Evolutionary conservation across 1,284 basidiomycete genomes (phyloP).

Genomic region (Trametes pubescens): DNA sequence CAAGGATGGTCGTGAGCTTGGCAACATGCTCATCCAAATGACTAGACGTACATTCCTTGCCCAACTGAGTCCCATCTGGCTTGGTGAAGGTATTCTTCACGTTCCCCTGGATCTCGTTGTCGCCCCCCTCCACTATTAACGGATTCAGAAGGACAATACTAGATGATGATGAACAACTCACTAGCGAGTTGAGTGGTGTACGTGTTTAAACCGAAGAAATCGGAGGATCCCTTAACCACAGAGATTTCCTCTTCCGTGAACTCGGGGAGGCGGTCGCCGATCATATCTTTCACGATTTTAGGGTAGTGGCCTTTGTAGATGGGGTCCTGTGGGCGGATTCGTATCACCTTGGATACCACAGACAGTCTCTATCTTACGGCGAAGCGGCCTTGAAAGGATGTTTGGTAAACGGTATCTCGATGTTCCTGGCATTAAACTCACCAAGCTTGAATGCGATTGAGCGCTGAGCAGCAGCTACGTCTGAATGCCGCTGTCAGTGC

Average conservation of each 20-base stretch:
- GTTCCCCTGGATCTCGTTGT: slow-evolving; percentile 54
- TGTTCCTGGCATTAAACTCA: slow-evolving; percentile 13
- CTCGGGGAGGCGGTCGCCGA: slow-evolving; percentile 56
- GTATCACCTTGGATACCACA: neutral
- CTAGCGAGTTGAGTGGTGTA: slow-evolving; percentile 60
- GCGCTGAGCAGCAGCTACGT: slow-evolving; percentile 52
- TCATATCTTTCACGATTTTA: slow-evolving; percentile 49
- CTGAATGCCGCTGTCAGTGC: slow-evolving; percentile 31
- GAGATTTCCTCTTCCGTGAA: slow-evolving; percentile 57
- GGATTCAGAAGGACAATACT: neutral
- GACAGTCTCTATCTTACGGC: slow-evolving; percentile 30
- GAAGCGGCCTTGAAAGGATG: slow-evolving; percentile 37
- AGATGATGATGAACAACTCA: slow-evolving; percentile 34
- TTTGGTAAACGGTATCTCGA: neutral
- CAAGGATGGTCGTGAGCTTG: neutral
- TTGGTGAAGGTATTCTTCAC: slow-evolving; percentile 49
- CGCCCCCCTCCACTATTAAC: slow-evolving; percentile 45
- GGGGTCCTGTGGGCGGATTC: slow-evolving; percentile 49
- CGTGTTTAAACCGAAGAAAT: slow-evolving; percentile 58
- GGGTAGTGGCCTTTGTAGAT: slow-evolving; percentile 62
- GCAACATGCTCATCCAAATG: slow-evolving; percentile 21
- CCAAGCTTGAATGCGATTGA: slow-evolving; percentile 51
- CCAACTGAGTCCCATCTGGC: slow-evolving; percentile 62
- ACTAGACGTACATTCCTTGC: slow-evolving; percentile 60
- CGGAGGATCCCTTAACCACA: slow-evolving; percentile 57